Base-by-base conservation (phyloP, 2,329 filamentous ascomycete species). In the Calonectria ilicicola region DNA sequence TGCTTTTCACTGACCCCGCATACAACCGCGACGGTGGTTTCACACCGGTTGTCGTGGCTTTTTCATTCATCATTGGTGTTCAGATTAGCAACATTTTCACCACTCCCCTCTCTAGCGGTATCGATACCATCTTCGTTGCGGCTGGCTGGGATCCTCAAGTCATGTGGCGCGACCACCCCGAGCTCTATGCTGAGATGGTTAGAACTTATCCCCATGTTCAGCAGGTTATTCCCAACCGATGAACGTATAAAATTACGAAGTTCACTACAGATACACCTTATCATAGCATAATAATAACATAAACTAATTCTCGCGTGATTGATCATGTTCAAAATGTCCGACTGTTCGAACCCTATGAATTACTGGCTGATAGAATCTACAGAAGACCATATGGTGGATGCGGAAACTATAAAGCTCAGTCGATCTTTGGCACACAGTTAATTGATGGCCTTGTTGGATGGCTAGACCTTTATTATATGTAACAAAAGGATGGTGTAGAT, bases 21-120 rank as follows among this genome's bases (percentile, higher is more conserved):
- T 98, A 97, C 88, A 97, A 97, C 84, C 76, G 79, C 21, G 83
- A 88, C 14, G 91, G 92, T 69, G 87, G 86, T 23, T 97, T 92
- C 82, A 97, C 95, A 0, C 88, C 93, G 0, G 92, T 97, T 10
- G 89, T 98, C 21, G 90, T 98, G 81, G 94, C 94, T 0, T 97
- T 96, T 82, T 87, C 95, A 0, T 98, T 98, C 85, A 86, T 98
- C 65, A 96, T 98, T 75, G 96, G 96, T 8, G 85, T 98, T 76
- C 96, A 98, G 83, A 93, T 98, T 72, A 94, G 93, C 82, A 94
- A 97, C 83, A 91, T 98, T 75, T 97, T 98, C 85, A 94, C 96
- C 40, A 96, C 94, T 0, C 96, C 96, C 1, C 87, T 98, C 69
- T 93, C 93, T 75, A 96, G 93, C 79, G 96, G 96, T n/a, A 91